phyloP scores from a whole-genome alignment of 1,139 yeast species.

The Taphrina flavorubra region DNA sequence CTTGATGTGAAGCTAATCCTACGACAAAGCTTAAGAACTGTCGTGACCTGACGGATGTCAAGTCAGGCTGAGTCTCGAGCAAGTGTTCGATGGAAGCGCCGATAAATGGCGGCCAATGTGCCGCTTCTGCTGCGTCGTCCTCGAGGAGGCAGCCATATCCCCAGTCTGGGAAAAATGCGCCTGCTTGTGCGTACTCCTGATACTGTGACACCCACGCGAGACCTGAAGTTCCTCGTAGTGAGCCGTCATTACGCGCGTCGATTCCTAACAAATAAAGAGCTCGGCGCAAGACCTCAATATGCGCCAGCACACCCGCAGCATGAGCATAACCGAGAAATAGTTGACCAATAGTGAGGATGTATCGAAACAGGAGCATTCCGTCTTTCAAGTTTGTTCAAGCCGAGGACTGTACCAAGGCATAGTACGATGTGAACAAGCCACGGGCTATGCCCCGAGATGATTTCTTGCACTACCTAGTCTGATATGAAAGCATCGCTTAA shows the following conservation, averaged over 20 bases:
- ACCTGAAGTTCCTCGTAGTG: neutral
- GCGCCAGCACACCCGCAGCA: constrained; percentile 36
- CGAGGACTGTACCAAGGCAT: no score
- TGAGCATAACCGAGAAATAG: neutral
- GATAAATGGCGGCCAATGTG: constrained; percentile 71
- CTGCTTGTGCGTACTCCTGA: constrained; percentile 48
- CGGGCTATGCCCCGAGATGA: no score
- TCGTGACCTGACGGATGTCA: constrained; percentile 27
- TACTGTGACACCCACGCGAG: constrained; percentile 17
- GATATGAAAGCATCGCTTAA: no score
- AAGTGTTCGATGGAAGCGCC: constrained; percentile 56
- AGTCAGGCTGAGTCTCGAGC: constrained; percentile 50
- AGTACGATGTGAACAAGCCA: no score
- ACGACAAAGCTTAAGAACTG: constrained; percentile 59
- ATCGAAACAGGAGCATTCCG: neutral
- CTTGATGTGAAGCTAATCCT: constrained; percentile 64
- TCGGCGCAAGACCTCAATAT: constrained; percentile 24
- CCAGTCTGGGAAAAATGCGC: constrained; percentile 69
- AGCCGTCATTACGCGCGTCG: neutral
- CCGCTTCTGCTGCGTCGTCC: constrained; percentile 61
- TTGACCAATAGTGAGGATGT: neutral
- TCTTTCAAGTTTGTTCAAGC: neutral
- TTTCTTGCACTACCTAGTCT: no score
- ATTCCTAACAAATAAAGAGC: constrained; percentile 5
- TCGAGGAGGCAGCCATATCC: constrained; percentile 61